Percentiles rank a stretch among this genome's conserved stretches.
phyloP scores from a whole-genome alignment of 2,329 filamentous ascomycete genomes.

The Dactylellina sp. region DNA sequence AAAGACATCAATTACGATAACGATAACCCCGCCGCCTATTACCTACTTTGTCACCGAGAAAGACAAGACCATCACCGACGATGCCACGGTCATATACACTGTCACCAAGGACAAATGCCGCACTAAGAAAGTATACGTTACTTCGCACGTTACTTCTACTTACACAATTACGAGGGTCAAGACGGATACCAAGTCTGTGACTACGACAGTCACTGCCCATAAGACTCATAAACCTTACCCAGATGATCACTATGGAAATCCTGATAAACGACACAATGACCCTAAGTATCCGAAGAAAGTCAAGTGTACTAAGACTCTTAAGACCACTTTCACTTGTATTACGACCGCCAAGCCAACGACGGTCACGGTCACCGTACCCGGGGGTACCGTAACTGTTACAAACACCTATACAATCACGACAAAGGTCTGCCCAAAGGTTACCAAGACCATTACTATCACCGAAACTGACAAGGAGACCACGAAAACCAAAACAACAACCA shows the following conservation, averaged over 20 bases:
- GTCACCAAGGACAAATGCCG: conserved; percentile 1
- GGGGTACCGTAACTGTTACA: neutral
- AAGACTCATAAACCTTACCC: neutral
- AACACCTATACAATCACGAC: neutral
- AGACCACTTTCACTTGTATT: neutral
- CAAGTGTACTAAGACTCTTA: neutral
- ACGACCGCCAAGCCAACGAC: neutral
- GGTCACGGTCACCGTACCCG: neutral
- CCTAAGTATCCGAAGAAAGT: neutral
- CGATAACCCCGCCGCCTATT: neutral
- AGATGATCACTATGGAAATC: neutral
- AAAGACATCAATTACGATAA: conserved; percentile 6
- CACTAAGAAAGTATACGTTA: conserved; percentile 2
- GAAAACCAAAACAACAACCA: conserved; percentile 1
- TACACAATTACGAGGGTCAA: conserved; percentile 10
- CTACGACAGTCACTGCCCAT: conserved; percentile 1
- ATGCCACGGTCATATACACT: neutral
- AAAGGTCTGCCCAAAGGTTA: neutral
- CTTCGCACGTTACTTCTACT: neutral
- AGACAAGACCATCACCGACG: neutral
- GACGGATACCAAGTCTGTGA: neutral
- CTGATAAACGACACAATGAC: neutral
- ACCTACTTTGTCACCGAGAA: neutral
- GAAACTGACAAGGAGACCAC: neutral
- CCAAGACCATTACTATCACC: conserved; percentile 9